Evolutionary conservation across 2,329 filamentous ascomycete species (phyloP), one percentile per base, ranked within the genome.

Genomic region (Helminthosporium solani): DNA sequence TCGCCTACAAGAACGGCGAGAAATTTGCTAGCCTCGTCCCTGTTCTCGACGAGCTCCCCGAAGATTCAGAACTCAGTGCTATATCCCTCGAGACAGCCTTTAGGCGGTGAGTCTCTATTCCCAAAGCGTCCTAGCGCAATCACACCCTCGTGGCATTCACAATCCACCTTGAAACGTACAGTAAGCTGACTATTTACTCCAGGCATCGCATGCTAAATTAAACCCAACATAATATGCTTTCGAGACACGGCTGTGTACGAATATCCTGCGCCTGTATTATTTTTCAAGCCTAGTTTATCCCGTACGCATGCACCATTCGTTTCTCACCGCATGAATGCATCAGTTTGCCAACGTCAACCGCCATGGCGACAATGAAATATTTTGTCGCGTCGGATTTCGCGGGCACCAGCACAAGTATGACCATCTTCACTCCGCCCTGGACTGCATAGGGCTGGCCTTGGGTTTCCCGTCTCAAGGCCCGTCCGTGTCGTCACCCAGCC

Each of bases 11-110:
- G 47, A 88, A 86, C 61, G 91, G 90, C 42, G 91, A 97, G 54
- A 84, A 96, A 54, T 90, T 97, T 60, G 88, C 89, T 54, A 95
- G 91, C 61, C 76, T 97, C 42, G 88, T 94, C 0, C 91, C 92
- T 44, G 79, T 97, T 41, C 82, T 95, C 52, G 84, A 90, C 64
- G 87, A 94, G 78, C 87, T 96, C 38, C 90, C 91, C 2, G 75
- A 78, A 25, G 81, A 78, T 56, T 72, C 72, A 11, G 74, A 76
- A 42, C 58, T 78, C 15, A 76, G 68, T 56, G 72, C 79, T 7
- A 70, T 78, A 35, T 82, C 75, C 46, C 66, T 86, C 33, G 83
- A 85, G 64, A 75, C 75, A 43, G 66, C 80, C 28, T 70, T 86
- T 60, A 78, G 78, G 67, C 72, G 74, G 66, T 69, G 44, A 61